A percentile compares a stretch with the other conserved stretches of the same genome.
Conservation (phyloP, 148 eudicot genomes). For the Heliamphora exappendiculata region DNA sequence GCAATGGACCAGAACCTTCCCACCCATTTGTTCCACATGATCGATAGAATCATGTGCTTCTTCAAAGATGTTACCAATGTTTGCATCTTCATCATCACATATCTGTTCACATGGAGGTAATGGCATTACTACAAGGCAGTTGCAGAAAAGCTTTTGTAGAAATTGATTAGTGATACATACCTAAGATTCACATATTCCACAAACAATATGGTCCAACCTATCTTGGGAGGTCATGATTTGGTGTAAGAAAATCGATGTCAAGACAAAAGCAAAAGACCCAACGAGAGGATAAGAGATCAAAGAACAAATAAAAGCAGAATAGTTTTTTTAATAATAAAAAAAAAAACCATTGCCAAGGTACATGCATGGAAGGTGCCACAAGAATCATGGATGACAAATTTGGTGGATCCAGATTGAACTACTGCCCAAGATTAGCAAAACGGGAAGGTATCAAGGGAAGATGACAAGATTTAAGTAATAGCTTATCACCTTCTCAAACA, state of each 20-base stretch:
- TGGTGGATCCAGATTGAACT: no score
- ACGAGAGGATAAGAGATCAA: background rate
- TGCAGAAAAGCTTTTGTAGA: background rate
- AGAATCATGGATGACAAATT: no score
- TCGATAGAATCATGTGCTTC: conserved; percentile 79
- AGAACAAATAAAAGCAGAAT: background rate
- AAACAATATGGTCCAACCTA: background rate
- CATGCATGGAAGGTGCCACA: no score
- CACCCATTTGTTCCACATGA: conserved; percentile 58
- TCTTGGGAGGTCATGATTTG: background rate
- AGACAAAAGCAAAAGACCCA: background rate
- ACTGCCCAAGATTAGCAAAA: no score
- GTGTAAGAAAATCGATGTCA: background rate
- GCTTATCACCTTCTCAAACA: no score
- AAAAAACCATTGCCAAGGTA: no score
- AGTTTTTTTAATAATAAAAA: background rate
- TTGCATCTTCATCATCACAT: conserved; percentile 76
- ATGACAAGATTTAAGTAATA: no score
- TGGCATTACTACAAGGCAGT: background rate
- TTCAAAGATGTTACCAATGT: conserved; percentile 68
- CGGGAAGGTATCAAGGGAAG: no score
- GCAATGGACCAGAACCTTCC: conserved; percentile 97
- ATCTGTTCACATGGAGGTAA: conserved; percentile 39
- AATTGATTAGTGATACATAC: background rate
- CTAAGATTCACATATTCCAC: background rate